Evolutionary conservation across 768 basidiomycete genomes (phyloP), one percentile per base, ranked within the genome.

Genomic region (Suillus placidus): DNA sequence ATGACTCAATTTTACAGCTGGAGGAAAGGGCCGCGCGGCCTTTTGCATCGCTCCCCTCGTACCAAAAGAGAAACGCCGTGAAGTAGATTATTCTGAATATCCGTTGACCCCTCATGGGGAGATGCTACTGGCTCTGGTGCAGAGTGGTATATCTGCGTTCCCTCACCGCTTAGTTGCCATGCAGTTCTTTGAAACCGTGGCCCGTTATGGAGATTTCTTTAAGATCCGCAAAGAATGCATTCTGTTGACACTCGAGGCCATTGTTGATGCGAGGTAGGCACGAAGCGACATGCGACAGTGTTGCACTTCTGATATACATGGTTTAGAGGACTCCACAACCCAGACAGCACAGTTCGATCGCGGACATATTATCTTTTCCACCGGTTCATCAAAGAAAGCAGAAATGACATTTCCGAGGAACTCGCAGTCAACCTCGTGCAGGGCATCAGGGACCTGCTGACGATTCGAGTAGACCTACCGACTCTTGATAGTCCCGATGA

Each of bases 201-300:
- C 93, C n/a, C 87, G 97, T 57, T 99, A 99, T 74, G 86, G 88
- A 42, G 97, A 99, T 71, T 99, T 99, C 76, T 99, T 98, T 88
- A 95, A 93, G 77, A 89, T 95, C 30, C 88, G 94, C 68, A 93
- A 90, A 71, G 92, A 94, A 64, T 93, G 89, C 70, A 93, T 98
- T 61, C 82, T 93, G 70, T 93, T 94, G 2, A 87, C 93, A 2
- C 80, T 99, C 38, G 91, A 95, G 71, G 92, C 92, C 13, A 93
- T 99, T 85, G 84, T 99, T 34, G 94, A 92, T 71, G 65, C 77
- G 66, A 84, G 93, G 95, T 95, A 74, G 66, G 90, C 78, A 30
- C 61, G 56, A 12, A 18, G 26, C 30, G 35, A 40, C 55, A 30
- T 58, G 0, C 40, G 32, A 26, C 6, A 9, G 64, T 4, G n/a